These are phyloP conservation scores for Edaphochlamys debaryana DNA, from an alignment of 139 green algal genomes.

Conservation along the genomic window DNA sequence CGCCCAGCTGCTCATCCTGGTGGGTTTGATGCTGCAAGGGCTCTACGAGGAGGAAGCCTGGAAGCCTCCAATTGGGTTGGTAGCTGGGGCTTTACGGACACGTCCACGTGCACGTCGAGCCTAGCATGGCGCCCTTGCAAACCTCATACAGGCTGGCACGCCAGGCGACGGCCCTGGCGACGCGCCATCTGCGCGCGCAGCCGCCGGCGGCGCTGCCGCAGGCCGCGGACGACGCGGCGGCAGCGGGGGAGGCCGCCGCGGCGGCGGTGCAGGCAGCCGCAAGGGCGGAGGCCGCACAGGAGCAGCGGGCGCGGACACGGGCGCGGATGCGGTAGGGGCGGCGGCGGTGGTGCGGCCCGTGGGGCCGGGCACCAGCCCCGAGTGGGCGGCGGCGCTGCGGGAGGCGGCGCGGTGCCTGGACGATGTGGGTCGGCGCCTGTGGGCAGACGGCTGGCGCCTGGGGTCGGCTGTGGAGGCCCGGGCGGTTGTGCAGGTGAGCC, in stretches of 20 bases:
- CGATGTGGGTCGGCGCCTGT: slow-evolving; percentile 18
- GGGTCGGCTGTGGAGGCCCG: neutral
- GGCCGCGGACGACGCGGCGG: too few relatives aligned
- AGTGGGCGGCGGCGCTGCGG: neutral
- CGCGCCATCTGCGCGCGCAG: too few relatives aligned
- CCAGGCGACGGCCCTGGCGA: too few relatives aligned
- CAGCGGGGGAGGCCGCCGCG: too few relatives aligned
- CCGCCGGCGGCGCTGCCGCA: too few relatives aligned
- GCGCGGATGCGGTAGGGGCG: neutral
- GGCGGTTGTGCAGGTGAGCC: neutral
- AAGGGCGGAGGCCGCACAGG: neutral
- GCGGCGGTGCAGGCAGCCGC: neutral
- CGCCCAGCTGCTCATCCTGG: slow-evolving; percentile 14
- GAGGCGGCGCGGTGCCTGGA: slow-evolving; percentile 12
- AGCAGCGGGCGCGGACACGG: neutral
- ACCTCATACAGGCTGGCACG: too few relatives aligned
- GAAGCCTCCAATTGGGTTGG: too few relatives aligned
- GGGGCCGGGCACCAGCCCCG: neutral
- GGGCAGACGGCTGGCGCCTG: neutral
- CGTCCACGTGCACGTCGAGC: too few relatives aligned
- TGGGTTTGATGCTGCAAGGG: neutral
- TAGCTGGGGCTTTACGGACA: too few relatives aligned
- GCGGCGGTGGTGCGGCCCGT: neutral
- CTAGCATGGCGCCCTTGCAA: too few relatives aligned
- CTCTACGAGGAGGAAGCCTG: too few relatives aligned